These are phyloP conservation scores for Bodo saltans DNA, from an alignment of 78 protist genomes.

Conservation along the genomic window DNA sequence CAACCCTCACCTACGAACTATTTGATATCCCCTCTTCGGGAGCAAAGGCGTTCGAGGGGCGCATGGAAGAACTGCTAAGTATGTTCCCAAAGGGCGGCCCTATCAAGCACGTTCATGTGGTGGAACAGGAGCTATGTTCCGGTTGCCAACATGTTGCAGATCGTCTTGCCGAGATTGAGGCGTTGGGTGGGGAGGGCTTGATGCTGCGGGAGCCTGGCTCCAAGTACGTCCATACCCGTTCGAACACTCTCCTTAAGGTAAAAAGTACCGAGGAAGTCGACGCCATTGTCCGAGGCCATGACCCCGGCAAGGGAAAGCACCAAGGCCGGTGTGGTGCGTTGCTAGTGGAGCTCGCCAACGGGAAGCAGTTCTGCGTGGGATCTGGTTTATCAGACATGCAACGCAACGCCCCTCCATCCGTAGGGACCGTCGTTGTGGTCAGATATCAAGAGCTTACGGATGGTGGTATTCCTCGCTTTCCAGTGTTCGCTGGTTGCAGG, in stretches of 20 bases:
- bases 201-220: conserved; percentile 52
- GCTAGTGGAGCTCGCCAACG: conserved; percentile 8
- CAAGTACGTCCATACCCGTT: conserved; percentile 9
- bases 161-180: conserved; percentile 9
- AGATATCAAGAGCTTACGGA: conserved; percentile 22
- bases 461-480: conserved; percentile 32
- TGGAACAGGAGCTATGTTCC: not conserved
- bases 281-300: conserved; percentile 7
- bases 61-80: conserved; percentile 2
- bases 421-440: conserved; percentile 30
- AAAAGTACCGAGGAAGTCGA: conserved; percentile 30
- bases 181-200: conserved; percentile 45
- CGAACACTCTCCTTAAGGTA: conserved; percentile 37
- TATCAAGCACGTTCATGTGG: not conserved
- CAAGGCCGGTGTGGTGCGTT: conserved; percentile 14
- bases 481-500: conserved; percentile 18
- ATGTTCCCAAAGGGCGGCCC: not conserved
- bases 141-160: no score
- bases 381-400: conserved; percentile 30
- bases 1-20: conserved; percentile 15
- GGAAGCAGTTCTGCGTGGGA: conserved; percentile 33
- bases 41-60: conserved; percentile 13
- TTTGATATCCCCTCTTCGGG: conserved; percentile 24
- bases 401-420: conserved; percentile 29
- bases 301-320: not conserved